These are phyloP conservation scores for Helicocarpus griseus DNA, from an alignment of 2,329 filamentous ascomycete genomes.

Conservation along the genomic window DNA sequence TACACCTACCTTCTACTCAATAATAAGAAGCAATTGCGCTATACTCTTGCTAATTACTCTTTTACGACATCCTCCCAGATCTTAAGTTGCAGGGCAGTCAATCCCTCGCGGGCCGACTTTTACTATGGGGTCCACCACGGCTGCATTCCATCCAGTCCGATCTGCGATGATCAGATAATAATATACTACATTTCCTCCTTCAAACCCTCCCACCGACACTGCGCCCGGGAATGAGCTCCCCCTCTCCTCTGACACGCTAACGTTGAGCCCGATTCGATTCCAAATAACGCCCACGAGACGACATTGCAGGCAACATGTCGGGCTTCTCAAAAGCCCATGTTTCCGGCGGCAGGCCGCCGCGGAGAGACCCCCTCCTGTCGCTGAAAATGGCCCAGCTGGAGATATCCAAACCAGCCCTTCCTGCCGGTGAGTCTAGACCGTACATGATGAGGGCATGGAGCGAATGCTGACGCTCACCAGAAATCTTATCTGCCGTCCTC, in stretches of 20 bases:
- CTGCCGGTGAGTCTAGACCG: constrained; percentile 54
- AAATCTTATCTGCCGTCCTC: constrained; percentile 79
- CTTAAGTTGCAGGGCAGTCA: background rate
- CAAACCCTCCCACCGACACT: background rate
- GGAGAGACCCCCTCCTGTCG: constrained; percentile 57
- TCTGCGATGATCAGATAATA: background rate
- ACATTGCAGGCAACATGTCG: background rate
- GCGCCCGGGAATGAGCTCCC: background rate
- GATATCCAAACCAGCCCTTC: constrained; percentile 65
- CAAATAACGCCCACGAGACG: background rate
- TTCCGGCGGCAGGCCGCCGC: constrained; percentile 26
- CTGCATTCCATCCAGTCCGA: background rate
- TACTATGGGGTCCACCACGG: background rate
- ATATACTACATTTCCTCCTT: background rate
- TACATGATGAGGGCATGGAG: constrained; percentile 5
- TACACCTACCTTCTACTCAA: too few species aligned
- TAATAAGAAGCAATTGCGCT: too few species aligned
- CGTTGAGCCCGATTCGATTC: background rate
- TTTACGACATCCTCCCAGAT: background rate
- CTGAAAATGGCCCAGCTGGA: constrained; percentile 74
- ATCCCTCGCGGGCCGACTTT: background rate
- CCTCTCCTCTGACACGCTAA: background rate
- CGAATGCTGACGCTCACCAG: constrained; percentile 37
- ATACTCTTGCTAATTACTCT: too few species aligned
- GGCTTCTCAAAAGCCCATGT: constrained; percentile 16